These are phyloP conservation scores for Paramecium biaurelia DNA, from an alignment of 73 alveolate species.

Conservation along the genomic window DNA sequence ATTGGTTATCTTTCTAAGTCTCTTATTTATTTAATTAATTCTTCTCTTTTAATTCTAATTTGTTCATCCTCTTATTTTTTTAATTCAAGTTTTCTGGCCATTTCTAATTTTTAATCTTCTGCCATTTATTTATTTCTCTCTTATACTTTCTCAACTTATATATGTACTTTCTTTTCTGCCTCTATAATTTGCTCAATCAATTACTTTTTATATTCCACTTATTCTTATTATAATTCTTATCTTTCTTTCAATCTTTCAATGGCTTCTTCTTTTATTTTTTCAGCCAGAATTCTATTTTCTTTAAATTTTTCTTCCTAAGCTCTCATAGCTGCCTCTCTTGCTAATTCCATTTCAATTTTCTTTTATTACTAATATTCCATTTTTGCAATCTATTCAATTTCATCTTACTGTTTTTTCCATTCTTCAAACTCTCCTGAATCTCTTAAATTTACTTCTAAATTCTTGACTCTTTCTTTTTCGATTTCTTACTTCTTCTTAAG, in stretches of 20 bases:
- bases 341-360: constrained; percentile 97
- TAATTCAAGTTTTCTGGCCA: constrained; percentile 79
- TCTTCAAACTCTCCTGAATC: constrained; percentile 94
- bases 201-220: constrained; percentile 86
- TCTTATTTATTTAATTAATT: constrained; percentile 91
- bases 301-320: constrained; percentile 88
- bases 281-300: constrained; percentile 87
- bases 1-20: constrained; percentile 84
- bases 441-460: constrained; percentile 89
- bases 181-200: constrained; percentile 63
- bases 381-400: constrained; percentile 91
- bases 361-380: constrained; percentile 92
- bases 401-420: constrained; percentile 91
- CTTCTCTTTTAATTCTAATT: constrained; percentile 90
- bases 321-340: constrained; percentile 97
- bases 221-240: constrained; percentile 80
- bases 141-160: constrained; percentile 74
- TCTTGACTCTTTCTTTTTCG: constrained; percentile 89
- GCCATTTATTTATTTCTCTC: constrained; percentile 86
- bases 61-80: constrained; percentile 92
- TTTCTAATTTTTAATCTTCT: constrained; percentile 91
- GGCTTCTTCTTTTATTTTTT: constrained; percentile 84
- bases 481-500: constrained; percentile 84
- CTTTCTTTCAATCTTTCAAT: constrained; percentile 78
- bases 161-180: constrained; percentile 80